phyloP scores from a whole-genome alignment of 306 rosid genomes.

The Boehmeria nivea region DNA sequence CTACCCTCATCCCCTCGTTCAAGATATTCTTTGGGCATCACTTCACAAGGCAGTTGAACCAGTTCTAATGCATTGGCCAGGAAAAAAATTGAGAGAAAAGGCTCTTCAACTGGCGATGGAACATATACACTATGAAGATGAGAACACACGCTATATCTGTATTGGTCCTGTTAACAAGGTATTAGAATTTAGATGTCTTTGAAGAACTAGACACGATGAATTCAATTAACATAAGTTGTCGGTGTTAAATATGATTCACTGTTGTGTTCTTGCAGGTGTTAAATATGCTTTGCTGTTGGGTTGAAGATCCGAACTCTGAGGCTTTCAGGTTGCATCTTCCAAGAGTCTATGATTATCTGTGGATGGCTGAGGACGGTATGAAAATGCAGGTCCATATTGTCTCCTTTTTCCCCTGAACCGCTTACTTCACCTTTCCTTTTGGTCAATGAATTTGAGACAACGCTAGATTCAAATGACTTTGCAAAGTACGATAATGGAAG shows the following conservation, averaged over 20 bases:
- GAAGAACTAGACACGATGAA: too few species aligned
- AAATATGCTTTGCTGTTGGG: constrained; percentile 89
- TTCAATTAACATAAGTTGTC: too few species aligned
- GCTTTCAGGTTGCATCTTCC: constrained; percentile 89
- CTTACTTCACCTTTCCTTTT: not conserved
- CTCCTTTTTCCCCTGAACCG: not conserved
- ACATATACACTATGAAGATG: constrained; percentile 91
- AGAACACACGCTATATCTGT: constrained; percentile 91
- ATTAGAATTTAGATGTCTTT: constrained; percentile 13
- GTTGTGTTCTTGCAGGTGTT: too few species aligned
- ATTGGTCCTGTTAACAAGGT: constrained; percentile 96
- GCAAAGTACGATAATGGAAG: too few species aligned
- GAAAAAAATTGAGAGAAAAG: constrained; percentile 73
- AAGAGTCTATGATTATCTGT: constrained; percentile 69
- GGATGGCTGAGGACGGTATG: constrained; percentile 98
- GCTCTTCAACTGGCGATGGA: constrained; percentile 53
- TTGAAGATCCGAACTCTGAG: constrained; percentile 80
- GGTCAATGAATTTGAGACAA: not conserved
- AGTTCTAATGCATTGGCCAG: constrained; percentile 76
- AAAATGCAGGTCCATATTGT: constrained; percentile 67
- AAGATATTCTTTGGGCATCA: constrained; percentile 80
- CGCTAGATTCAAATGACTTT: too few species aligned
- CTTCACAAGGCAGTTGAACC: constrained; percentile 72
- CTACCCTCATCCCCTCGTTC: constrained; percentile 82
- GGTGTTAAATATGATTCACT: constrained; percentile 1